A percentile compares a stretch with the other conserved stretches of the same genome.
Evolutionary conservation across 2,329 filamentous ascomycete species (phyloP).

Genomic region (Cercospora nicotianae): DNA sequence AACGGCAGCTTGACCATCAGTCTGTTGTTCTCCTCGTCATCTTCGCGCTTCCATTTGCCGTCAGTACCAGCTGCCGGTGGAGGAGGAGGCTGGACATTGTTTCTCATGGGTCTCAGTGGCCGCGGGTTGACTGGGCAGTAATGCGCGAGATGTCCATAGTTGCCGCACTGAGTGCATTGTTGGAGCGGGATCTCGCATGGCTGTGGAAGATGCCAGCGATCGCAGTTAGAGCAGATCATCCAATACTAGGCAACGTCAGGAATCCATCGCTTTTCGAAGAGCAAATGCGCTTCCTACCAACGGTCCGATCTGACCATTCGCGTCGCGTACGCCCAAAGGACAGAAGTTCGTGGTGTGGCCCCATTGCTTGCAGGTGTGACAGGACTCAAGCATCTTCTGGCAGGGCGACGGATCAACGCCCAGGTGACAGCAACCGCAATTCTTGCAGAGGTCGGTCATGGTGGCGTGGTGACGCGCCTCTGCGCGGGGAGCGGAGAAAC

Average conservation of each 20-base stretch:
- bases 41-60: not conserved
- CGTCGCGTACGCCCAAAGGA: conserved; percentile 19
- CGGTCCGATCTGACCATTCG: conserved; percentile 15
- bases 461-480: not conserved
- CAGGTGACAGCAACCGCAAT: conserved; percentile 32
- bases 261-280: not conserved
- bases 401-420: conserved; percentile 24
- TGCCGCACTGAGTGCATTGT: conserved; percentile 24
- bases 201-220: conserved; percentile 31
- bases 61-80: not conserved
- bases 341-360: conserved; percentile 30
- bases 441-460: conserved; percentile 32
- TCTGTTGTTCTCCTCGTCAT: not conserved
- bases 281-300: conserved; percentile 13
- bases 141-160: conserved; percentile 26
- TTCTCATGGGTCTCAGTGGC: not conserved
- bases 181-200: conserved; percentile 21
- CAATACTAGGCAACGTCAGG: conserved; percentile 21
- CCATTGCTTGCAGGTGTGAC: conserved; percentile 24
- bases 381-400: conserved; percentile 18
- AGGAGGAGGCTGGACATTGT: not conserved
- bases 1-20: conserved; percentile 6
- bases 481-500: not conserved
- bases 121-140: conserved; percentile 28
- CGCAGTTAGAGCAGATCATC: conserved; percentile 33